Percentiles rank a stretch among this genome's conserved stretches.
phyloP scores from a whole-genome alignment of 75 land plant genomes.

The Chamaecyparis obtusa region DNA sequence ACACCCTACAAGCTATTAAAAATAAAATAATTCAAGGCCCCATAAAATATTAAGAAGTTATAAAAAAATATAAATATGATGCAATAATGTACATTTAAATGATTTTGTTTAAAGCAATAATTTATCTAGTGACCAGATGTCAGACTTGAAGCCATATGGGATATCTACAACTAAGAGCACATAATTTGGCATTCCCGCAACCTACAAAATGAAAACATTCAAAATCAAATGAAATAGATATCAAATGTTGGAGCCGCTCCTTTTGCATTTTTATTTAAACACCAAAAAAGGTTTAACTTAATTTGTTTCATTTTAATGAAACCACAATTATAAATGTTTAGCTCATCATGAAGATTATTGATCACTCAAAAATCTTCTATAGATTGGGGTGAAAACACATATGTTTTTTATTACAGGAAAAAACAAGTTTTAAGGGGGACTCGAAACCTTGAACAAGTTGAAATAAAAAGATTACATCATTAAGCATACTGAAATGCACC shows the following conservation, averaged over 20 bases:
- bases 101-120: neutral
- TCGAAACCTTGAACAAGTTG: too few species aligned
- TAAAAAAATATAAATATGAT: neutral
- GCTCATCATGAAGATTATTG: neutral
- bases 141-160: conserved; percentile 94
- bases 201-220: conserved; percentile 30
- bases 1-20: conserved; percentile 58
- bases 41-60: conserved; percentile 4
- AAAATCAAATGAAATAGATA: neutral
- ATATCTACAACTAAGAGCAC: conserved; percentile 95
- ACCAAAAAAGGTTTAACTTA: neutral
- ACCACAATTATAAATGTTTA: neutral
- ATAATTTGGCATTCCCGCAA: conserved; percentile 86
- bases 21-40: neutral
- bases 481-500: too few species aligned
- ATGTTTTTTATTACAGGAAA: too few species aligned
- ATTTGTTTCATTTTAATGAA: neutral
- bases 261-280: neutral
- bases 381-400: neutral
- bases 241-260: neutral
- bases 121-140: conserved; percentile 88
- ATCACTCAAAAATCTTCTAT: neutral
- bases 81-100: neutral
- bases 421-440: too few species aligned
- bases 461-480: too few species aligned